Percentiles rank a stretch among this genome's conserved stretches.
These are phyloP conservation scores for Barnettozyma californica DNA, from an alignment of 805 yeast genomes.

Conservation along the genomic window DNA sequence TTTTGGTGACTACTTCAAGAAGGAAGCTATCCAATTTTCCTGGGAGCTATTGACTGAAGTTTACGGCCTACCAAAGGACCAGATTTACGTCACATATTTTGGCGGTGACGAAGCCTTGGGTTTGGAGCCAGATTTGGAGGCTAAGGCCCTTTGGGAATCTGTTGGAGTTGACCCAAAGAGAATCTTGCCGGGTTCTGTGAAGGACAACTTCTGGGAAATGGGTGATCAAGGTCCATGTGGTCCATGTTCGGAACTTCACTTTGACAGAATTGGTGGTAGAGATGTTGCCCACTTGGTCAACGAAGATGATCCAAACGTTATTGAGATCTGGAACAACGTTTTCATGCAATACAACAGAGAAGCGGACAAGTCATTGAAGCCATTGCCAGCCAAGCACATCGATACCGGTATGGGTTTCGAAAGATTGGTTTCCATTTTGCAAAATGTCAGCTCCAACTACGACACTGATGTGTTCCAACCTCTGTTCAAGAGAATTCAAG, in stretches of 20 bases:
- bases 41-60: constrained; percentile 90
- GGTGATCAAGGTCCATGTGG: constrained; percentile 99
- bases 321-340: constrained; percentile 97
- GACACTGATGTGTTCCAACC: constrained; percentile 97
- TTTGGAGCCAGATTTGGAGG: constrained; percentile 89
- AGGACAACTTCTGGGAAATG: constrained; percentile 99
- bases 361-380: constrained; percentile 68
- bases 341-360: constrained; percentile 97
- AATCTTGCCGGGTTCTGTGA: constrained; percentile 83
- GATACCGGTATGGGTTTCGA: constrained; percentile 99
- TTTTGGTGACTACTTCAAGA: constrained; percentile 96
- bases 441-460: constrained; percentile 86
- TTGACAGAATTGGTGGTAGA: constrained; percentile 97
- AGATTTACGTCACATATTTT: constrained; percentile 92
- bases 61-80: constrained; percentile 70
- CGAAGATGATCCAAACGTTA: constrained; percentile 95
- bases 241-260: constrained; percentile 97
- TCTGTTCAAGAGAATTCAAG: constrained; percentile 78
- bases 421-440: constrained; percentile 91
- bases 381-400: constrained; percentile 90
- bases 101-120: constrained; percentile 87
- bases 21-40: constrained; percentile 82
- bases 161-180: constrained; percentile 91
- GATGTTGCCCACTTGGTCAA: constrained; percentile 89
- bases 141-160: constrained; percentile 77